Base-by-base conservation (phyloP, 1,284 basidiomycete genomes). In the Kwoniella shivajii region DNA sequence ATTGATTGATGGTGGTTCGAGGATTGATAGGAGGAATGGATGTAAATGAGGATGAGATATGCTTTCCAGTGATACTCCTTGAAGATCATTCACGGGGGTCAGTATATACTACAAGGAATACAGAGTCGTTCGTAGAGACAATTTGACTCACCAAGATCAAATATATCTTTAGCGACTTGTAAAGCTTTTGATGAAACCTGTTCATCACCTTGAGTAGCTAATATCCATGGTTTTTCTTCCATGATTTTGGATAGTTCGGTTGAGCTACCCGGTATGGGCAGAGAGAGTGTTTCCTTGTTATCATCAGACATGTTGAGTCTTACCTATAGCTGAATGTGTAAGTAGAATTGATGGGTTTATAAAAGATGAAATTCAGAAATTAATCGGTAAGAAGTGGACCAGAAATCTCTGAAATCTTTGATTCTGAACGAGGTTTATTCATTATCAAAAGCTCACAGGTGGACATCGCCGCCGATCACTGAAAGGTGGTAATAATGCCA, bases 131-230 rank as follows among this genome's bases (percentile, higher is more conserved):
- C 29, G 31, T 22, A n/a, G n/a, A n/a, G n/a, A n/a, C 10, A 20
- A 13, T 20, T 20, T 42, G 34, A 68, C 87, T 64, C 72, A 92
- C 91, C 88, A 33, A 88, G 79, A 73, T 93, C 88, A 65, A 92
- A 94, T 24, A 91, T 78, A 68, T 84, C 85, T 79, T 91, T 90
- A 30, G 87, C 79, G 11, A 87, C 89, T 50, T 79, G 71, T 42
- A 92, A 78, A 18, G 90, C 87, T 53, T 84, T 82, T 45, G 77
- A 68, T 22, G 83, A 82, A 31, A 91, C 80, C 42, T 83, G 81
- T 36, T 79, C 71, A 72, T 82, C 85, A 30, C 87, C 86, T 2
- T 59, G 37, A 7, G 56, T 54, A n/a, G 76, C 74, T 29, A 78
- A 61, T 9, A 61, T 37, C 55, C 75, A 75, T 3, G 60, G 53